These are phyloP conservation scores for Ormosia semicastrata DNA, from an alignment of 306 rosid species.

Conservation along the genomic window DNA sequence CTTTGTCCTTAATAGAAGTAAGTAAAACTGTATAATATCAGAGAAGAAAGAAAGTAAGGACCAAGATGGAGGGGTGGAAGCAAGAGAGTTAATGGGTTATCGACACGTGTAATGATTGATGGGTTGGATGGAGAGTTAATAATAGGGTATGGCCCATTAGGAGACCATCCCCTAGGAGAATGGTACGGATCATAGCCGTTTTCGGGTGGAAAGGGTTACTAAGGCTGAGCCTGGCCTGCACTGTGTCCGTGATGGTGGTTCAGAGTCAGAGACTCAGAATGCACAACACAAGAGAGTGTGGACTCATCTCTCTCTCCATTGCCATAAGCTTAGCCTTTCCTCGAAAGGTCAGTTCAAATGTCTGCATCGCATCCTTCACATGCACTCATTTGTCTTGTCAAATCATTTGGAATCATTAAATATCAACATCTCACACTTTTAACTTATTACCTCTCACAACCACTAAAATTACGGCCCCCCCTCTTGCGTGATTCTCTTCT, in stretches of 20 bases:
- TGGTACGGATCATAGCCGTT: slow-evolving; percentile 6
- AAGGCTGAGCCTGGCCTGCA: neutral
- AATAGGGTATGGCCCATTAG: neutral
- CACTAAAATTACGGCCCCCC: neutral
- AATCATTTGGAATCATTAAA: slow-evolving; percentile 45
- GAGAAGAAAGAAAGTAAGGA: neutral
- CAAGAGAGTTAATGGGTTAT: neutral
- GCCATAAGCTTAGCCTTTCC: neutral
- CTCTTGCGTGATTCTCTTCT: too few relatives aligned
- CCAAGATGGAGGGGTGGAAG: neutral
- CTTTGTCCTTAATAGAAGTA: slow-evolving; percentile 6
- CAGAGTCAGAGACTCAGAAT: slow-evolving; percentile 15
- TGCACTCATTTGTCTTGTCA: slow-evolving; percentile 58
- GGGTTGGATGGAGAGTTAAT: neutral
- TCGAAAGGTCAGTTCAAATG: slow-evolving; percentile 58
- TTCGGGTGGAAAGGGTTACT: slow-evolving; percentile 23
- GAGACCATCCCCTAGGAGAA: neutral
- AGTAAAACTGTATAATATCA: neutral
- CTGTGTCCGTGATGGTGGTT: slow-evolving; percentile 9
- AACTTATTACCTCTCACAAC: neutral
- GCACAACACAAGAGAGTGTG: neutral
- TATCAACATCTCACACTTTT: neutral
- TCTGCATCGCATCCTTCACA: slow-evolving; percentile 52
- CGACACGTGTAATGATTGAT: slow-evolving; percentile 14
- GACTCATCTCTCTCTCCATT: neutral